Conservation (phyloP, 2,329 filamentous ascomycete genomes). For the Biscogniauxia mediterranea region DNA sequence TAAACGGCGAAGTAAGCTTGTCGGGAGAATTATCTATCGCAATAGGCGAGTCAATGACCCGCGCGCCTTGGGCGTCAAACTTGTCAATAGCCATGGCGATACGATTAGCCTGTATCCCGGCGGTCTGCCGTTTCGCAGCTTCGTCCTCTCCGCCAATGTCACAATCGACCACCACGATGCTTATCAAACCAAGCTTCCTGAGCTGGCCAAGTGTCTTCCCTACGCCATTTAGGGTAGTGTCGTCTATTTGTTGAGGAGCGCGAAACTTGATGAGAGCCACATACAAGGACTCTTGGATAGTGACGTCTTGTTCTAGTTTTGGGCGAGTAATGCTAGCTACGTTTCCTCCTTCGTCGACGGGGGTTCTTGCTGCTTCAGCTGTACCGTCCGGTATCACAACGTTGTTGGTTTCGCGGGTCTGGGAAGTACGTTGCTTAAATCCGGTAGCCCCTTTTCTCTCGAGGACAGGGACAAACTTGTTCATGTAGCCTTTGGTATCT, state of each 20-base stretch:
- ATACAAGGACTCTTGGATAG: slow-evolving; percentile 49
- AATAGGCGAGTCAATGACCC: slow-evolving; percentile 60
- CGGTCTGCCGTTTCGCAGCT: slow-evolving; percentile 41
- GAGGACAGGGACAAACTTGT: slow-evolving; percentile 64
- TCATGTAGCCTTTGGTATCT: slow-evolving; percentile 87
- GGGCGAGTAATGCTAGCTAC: slow-evolving; percentile 7
- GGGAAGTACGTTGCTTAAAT: slow-evolving; percentile 30
- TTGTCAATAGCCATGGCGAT: slow-evolving; percentile 73
- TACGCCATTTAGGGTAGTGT: slow-evolving; percentile 69
- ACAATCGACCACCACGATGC: slow-evolving; percentile 80
- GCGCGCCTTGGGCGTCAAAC: slow-evolving; percentile 65
- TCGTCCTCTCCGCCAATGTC: slow-evolving; percentile 36
- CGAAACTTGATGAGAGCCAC: slow-evolving; percentile 85
- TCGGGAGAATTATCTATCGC: slow-evolving; percentile 35
- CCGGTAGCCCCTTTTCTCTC: slow-evolving; percentile 33
- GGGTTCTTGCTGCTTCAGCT: slow-evolving; percentile 5
- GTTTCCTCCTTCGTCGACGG: slow-evolving; percentile 4
- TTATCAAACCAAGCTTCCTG: slow-evolving; percentile 74
- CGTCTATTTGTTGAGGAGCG: slow-evolving; percentile 67
- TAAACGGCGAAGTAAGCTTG: slow-evolving; percentile 31
- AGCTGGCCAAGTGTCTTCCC: slow-evolving; percentile 83
- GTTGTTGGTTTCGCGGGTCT: slow-evolving; percentile 24
- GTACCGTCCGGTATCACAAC: slow-evolving; percentile 1
- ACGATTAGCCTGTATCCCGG: slow-evolving; percentile 66
- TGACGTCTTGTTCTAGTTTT: slow-evolving; percentile 43